Evolutionary conservation across 192 early-diverging fungal genomes (phyloP), one percentile per base, ranked within the genome.

Genomic region (Phycomyces nitens): DNA sequence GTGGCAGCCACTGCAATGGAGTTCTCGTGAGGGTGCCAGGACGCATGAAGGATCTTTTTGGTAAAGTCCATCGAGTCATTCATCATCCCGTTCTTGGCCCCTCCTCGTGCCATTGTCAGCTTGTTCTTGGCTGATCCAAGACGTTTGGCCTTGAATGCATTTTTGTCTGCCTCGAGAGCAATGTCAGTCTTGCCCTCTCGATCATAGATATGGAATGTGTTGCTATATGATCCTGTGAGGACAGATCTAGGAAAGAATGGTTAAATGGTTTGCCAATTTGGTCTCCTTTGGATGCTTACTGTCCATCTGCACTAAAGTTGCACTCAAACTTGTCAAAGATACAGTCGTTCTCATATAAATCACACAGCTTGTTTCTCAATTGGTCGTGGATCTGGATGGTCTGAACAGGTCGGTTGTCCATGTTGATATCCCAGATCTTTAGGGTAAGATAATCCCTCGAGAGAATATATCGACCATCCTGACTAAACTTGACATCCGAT

Each of bases 281-380:
- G n/a, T n/a, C n/a, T n/a, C n/a, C n/a, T n/a, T n/a, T n/a, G n/a
- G n/a, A n/a, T 2, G 83, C 90, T 53, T 87, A 95, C 89, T 83
- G 82, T 72, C 94, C 94, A 73, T 96, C 89, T 39, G 94, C 96
- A 75, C 93, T 94, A 66, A 98, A 94, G 40, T 87, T 95, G 82
- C 96, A 98, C 78, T 99, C 97, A 66, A 99, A 99, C 81, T 99
- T 99, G 86, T 99, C 97, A 83, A 99, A 99, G 74, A 99, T 99
- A 74, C 94, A 96, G 77, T 99, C 97, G 80, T 97, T 99, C 70
- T 99, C 97, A 83, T 99, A 99, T 16, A 99, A 78, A 69, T 99
- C 97, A 77, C 97, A 99, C 44, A 99, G 82, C 76, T 97, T 97
- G 76, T 88, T 86, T 76, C 89, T 85, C 34, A 99, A 80, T 60